Evolutionary conservation across 2,329 filamentous ascomycete genomes (phyloP).

Genomic region (Monosporascus sp.): DNA sequence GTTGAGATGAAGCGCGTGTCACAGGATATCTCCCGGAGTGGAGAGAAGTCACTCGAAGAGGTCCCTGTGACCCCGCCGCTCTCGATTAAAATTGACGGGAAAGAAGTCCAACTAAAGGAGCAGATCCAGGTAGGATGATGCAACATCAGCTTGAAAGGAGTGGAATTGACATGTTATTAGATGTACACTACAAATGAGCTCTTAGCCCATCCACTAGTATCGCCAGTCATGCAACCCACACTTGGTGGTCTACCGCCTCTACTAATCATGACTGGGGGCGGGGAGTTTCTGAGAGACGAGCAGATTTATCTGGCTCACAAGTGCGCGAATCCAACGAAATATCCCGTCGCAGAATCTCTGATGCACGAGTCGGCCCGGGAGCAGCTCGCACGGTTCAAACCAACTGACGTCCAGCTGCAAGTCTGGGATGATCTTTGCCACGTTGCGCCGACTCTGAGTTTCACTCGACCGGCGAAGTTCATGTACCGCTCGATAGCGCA

Average conservation of each 20-base stretch:
- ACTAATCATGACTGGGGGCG: slow-evolving; percentile 80
- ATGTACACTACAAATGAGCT: slow-evolving; percentile 80
- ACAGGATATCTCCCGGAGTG: slow-evolving; percentile 13
- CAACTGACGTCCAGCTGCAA: slow-evolving; percentile 89
- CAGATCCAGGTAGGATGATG: slow-evolving; percentile 70
- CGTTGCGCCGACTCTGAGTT: slow-evolving; percentile 87
- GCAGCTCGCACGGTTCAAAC: slow-evolving; percentile 62
- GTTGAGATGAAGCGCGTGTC: slow-evolving; percentile 25
- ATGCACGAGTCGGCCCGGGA: slow-evolving; percentile 59
- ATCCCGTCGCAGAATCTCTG: slow-evolving; percentile 61
- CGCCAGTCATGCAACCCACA: slow-evolving; percentile 80
- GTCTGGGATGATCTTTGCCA: slow-evolving; percentile 96
- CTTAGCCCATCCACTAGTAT: slow-evolving; percentile 82
- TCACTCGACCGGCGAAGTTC: slow-evolving; percentile 90
- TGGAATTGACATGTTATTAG: slow-evolving; percentile 22
- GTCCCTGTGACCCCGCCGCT: slow-evolving; percentile 37
- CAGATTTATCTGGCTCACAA: slow-evolving; percentile 96
- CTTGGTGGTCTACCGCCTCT: slow-evolving; percentile 86
- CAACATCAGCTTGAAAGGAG: background rate
- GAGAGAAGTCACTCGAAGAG: slow-evolving; percentile 5
- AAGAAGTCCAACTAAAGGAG: slow-evolving; percentile 71
- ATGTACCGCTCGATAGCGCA: slow-evolving; percentile 93
- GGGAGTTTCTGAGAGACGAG: slow-evolving; percentile 86
- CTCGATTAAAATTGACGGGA: slow-evolving; percentile 66
- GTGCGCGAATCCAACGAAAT: slow-evolving; percentile 75